Conservation (phyloP, 169 alveolate species). For the Theileria orientalis region DNA sequence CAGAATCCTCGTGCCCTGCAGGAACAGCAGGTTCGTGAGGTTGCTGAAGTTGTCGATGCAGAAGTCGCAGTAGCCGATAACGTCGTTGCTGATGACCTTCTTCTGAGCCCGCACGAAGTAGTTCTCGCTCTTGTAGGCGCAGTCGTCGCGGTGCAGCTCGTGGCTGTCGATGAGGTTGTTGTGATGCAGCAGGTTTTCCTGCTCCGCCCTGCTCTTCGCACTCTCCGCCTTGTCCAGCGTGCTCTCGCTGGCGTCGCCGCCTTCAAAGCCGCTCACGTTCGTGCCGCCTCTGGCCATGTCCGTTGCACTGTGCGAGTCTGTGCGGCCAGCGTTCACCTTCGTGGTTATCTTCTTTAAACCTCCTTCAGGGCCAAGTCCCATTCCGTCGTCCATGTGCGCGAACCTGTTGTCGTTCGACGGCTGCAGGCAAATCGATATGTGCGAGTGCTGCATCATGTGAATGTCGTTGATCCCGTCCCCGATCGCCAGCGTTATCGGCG, state of each 20-base stretch:
- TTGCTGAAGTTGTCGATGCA: conserved; percentile 33
- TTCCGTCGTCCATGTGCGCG: not conserved
- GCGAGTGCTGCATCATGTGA: conserved; percentile 61
- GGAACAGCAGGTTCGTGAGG: conserved; percentile 36
- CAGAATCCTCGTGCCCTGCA: conserved; percentile 39
- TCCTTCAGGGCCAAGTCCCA: not conserved
- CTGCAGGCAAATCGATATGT: conserved; percentile 42
- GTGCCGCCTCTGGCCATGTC: not conserved
- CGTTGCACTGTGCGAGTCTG: not conserved
- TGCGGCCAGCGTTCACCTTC: no score
- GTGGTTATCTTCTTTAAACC: no score
- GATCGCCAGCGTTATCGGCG: conserved; percentile 73
- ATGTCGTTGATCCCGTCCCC: conserved; percentile 78
- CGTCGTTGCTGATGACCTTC: conserved; percentile 20
- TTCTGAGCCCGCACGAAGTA: no score
- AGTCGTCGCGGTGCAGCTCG: not conserved
- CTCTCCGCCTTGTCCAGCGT: not conserved
- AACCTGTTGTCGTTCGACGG: not conserved
- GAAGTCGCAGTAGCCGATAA: conserved; percentile 35
- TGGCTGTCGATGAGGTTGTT: no score
- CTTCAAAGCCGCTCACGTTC: not conserved
- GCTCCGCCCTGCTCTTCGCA: not conserved
- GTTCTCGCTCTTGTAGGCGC: not conserved
- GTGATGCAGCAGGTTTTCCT: not conserved
- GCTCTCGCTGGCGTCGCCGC: not conserved